A percentile compares a stretch with the other conserved stretches of the same genome.
Conservation (phyloP, 495 filamentous ascomycete species). For the Hypoxylon rickii region DNA sequence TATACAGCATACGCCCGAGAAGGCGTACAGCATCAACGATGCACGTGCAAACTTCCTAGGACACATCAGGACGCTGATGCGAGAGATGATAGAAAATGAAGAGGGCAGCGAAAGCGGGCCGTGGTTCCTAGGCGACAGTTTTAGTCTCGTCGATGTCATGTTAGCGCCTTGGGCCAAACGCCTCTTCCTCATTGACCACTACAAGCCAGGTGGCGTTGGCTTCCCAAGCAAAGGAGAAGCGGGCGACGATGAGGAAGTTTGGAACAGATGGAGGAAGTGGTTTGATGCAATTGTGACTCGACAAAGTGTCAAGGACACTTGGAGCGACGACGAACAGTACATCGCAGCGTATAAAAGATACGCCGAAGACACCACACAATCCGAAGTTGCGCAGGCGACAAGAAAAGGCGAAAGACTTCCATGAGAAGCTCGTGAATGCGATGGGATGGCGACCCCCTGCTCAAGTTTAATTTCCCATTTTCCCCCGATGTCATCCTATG, state of each 20-base stretch:
- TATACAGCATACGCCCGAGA: slow-evolving; percentile 62
- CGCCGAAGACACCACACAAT: slow-evolving; percentile 72
- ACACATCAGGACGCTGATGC: slow-evolving; percentile 58
- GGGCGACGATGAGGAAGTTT: slow-evolving; percentile 52
- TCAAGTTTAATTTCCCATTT: neutral
- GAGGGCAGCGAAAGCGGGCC: slow-evolving; percentile 53
- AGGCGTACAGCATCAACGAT: slow-evolving; percentile 49
- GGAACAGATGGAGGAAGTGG: slow-evolving; percentile 67
- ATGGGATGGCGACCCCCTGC: neutral
- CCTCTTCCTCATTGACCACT: slow-evolving; percentile 72
- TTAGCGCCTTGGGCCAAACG: slow-evolving; percentile 70
- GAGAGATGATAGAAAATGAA: slow-evolving; percentile 53
- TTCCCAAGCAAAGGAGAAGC: slow-evolving; percentile 49
- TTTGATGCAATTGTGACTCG: slow-evolving; percentile 56
- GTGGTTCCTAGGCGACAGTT: slow-evolving; percentile 63
- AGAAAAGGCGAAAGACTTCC: slow-evolving; percentile 65
- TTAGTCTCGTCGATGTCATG: slow-evolving; percentile 65
- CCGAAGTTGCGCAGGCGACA: slow-evolving; percentile 70
- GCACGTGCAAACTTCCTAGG: slow-evolving; percentile 54
- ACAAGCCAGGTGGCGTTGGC: slow-evolving; percentile 63
- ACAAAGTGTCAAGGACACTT: slow-evolving; percentile 63
- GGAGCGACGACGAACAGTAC: slow-evolving; percentile 65
- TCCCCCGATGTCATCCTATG: neutral
- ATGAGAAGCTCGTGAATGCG: slow-evolving; percentile 40
- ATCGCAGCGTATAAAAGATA: slow-evolving; percentile 69